These are phyloP conservation scores for Lecanicillium sp. DNA, from an alignment of 2,329 filamentous ascomycete species.

Conservation along the genomic window DNA sequence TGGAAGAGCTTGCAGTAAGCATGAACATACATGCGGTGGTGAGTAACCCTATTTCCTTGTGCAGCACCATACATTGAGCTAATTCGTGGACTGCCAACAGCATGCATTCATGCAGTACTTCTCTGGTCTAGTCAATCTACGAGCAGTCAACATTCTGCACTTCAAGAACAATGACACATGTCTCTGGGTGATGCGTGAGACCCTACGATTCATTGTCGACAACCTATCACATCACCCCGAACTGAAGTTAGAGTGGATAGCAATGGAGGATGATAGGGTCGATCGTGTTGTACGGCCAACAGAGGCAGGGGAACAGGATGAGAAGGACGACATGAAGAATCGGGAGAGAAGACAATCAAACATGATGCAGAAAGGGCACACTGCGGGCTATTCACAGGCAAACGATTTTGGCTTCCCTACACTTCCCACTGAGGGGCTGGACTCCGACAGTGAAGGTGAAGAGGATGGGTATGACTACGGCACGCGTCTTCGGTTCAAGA, in stretches of 20 bases:
- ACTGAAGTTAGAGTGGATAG: slow-evolving; percentile 51
- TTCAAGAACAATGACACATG: slow-evolving; percentile 51
- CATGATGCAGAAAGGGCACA: slow-evolving; percentile 13
- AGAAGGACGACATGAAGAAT: slow-evolving; percentile 14
- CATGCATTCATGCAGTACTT: slow-evolving; percentile 51
- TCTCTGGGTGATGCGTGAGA: slow-evolving; percentile 48
- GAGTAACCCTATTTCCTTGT: slow-evolving; percentile 20
- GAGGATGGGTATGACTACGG: slow-evolving; percentile 22
- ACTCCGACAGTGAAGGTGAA: slow-evolving; percentile 27
- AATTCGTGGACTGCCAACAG: slow-evolving; percentile 24
- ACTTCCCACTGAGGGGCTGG: slow-evolving; percentile 19
- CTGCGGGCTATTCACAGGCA: slow-evolving; percentile 25
- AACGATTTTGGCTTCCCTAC: slow-evolving; percentile 19
- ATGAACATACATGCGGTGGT: slow-evolving; percentile 49
- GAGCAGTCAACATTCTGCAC: slow-evolving; percentile 46
- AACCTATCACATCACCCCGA: slow-evolving; percentile 46
- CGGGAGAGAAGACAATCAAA: slow-evolving; percentile 13
- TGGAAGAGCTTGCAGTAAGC: slow-evolving; percentile 49
- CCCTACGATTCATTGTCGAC: slow-evolving; percentile 51
- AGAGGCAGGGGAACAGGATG: slow-evolving; percentile 21
- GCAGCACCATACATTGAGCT: background rate
- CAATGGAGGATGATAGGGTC: slow-evolving; percentile 42
- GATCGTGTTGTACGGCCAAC: slow-evolving; percentile 39
- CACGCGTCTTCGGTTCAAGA: slow-evolving; percentile 26
- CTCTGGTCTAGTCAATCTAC: slow-evolving; percentile 36